Conservation (phyloP, 495 filamentous ascomycete species). For the Pseudomonodictys pantanalensis region DNA sequence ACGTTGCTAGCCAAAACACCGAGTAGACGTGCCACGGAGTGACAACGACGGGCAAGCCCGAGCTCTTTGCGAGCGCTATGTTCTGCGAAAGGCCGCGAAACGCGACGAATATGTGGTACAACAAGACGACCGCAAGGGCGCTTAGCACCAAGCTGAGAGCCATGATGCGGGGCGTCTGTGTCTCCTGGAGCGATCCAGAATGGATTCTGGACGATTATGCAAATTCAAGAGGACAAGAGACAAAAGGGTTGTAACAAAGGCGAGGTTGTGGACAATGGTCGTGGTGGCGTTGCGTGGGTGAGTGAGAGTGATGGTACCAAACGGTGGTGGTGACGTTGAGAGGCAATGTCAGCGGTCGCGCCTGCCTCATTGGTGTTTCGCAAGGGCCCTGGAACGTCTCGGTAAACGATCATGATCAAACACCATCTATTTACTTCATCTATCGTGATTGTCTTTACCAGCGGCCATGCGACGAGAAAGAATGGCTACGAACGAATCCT, state of each 20-base stretch:
- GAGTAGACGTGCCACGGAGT: conserved; percentile 40
- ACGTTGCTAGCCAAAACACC: conserved; percentile 50
- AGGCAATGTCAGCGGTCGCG: neutral
- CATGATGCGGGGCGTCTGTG: no score
- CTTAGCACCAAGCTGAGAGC: conserved; percentile 7
- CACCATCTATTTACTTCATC: neutral
- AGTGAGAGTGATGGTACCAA: neutral
- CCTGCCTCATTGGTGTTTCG: conserved; percentile 20
- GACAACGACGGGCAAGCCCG: conserved; percentile 41
- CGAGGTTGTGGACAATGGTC: neutral
- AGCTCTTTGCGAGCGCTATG: conserved; percentile 39
- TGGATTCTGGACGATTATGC: no score
- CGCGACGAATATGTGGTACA: conserved; percentile 20
- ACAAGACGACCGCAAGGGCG: conserved; percentile 12
- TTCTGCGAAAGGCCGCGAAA: conserved; percentile 37
- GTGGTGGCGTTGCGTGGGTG: neutral
- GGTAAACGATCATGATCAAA: neutral
- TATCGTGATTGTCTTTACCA: neutral
- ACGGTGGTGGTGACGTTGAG: conserved; percentile 8
- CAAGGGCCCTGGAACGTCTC: conserved; percentile 1
- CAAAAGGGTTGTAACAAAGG: neutral
- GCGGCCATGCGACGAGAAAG: neutral
- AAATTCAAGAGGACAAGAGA: neutral
- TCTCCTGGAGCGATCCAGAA: no score
- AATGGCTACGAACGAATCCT: no score